Evolutionary conservation across 495 filamentous ascomycete genomes (phyloP).

Genomic region (Pyrenula aspistea): DNA sequence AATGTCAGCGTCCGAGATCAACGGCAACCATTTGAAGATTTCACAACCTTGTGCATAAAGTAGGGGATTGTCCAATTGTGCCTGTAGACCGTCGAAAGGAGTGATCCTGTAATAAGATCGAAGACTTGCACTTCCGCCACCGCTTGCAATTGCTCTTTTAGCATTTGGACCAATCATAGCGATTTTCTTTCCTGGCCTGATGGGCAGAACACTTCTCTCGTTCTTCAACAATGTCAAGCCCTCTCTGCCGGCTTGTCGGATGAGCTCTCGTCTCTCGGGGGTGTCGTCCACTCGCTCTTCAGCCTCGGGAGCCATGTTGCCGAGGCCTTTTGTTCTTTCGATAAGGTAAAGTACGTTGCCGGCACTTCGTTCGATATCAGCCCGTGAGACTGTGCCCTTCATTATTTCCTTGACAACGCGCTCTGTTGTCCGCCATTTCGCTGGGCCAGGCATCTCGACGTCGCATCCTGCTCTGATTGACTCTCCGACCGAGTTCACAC

Average conservation of each 20-base stretch:
- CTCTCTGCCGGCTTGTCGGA: slow-evolving; percentile 54
- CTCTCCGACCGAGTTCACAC: slow-evolving; percentile 18
- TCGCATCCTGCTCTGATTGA: slow-evolving; percentile 58
- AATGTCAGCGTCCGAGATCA: slow-evolving; percentile 42
- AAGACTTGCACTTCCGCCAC: slow-evolving; percentile 70
- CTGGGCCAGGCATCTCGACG: slow-evolving; percentile 63
- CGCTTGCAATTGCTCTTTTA: slow-evolving; percentile 62
- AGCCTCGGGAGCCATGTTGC: slow-evolving; percentile 11
- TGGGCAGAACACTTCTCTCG: slow-evolving; percentile 48
- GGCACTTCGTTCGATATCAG: slow-evolving; percentile 49
- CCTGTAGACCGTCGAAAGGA: slow-evolving; percentile 53
- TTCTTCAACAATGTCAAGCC: slow-evolving; percentile 75
- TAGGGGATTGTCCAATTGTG: slow-evolving; percentile 1
- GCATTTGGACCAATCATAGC: slow-evolving; percentile 76
- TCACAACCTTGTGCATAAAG: slow-evolving; percentile 42
- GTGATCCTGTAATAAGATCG: slow-evolving; percentile 69
- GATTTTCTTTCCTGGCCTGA: slow-evolving; percentile 49
- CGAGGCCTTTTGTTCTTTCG: slow-evolving; percentile 2
- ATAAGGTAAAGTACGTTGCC: slow-evolving; percentile 51
- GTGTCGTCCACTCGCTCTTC: slow-evolving; percentile 52
- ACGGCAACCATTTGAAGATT: slow-evolving; percentile 53
- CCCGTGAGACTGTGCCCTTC: slow-evolving; percentile 24
- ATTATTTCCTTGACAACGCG: neutral
- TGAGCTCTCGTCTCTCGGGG: slow-evolving; percentile 51
- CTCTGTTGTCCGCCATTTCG: slow-evolving; percentile 37